Conservation (phyloP, 306 rosid species). For the Sesbania bispinosa region DNA sequence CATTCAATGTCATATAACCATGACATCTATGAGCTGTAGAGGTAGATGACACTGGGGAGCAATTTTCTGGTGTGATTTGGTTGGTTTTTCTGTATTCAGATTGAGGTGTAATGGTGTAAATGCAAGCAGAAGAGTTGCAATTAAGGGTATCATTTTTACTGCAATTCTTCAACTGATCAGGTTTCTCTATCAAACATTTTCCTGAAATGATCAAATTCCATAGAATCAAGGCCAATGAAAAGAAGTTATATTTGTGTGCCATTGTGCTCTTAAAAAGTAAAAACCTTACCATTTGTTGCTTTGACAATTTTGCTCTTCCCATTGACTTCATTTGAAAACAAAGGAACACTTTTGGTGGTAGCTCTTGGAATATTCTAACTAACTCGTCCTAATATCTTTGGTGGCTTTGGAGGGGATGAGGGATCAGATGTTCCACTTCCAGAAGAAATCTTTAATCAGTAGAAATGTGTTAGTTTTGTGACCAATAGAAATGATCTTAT, state of each 20-base stretch:
- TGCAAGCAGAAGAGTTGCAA: too few species aligned
- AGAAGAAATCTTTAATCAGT: conserved; percentile 27
- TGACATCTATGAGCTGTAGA: too few species aligned
- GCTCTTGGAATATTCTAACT: conserved; percentile 7
- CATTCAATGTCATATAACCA: too few species aligned
- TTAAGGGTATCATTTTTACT: too few species aligned
- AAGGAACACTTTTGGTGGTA: conserved; percentile 33
- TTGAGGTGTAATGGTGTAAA: too few species aligned
- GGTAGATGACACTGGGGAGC: too few species aligned
- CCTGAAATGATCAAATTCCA: conserved; percentile 31
- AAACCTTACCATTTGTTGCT: conserved; percentile 33
- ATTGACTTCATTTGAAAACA: conserved; percentile 28
- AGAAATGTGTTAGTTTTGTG: background rate
- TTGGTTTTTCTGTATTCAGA: too few species aligned
- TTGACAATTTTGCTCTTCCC: conserved; percentile 7
- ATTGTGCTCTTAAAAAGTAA: background rate
- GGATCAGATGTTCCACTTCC: conserved; percentile 29
- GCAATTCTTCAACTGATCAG: conserved; percentile 7
- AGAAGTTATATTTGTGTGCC: background rate
- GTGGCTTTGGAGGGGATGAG: conserved; percentile 37
- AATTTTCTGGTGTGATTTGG: too few species aligned
- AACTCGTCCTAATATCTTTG: conserved; percentile 28
- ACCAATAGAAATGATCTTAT: background rate
- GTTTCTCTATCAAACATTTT: conserved; percentile 14
- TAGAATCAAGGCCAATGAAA: background rate